phyloP scores from a whole-genome alignment of 345 rosid species.

The Rhodamnia argentea region DNA sequence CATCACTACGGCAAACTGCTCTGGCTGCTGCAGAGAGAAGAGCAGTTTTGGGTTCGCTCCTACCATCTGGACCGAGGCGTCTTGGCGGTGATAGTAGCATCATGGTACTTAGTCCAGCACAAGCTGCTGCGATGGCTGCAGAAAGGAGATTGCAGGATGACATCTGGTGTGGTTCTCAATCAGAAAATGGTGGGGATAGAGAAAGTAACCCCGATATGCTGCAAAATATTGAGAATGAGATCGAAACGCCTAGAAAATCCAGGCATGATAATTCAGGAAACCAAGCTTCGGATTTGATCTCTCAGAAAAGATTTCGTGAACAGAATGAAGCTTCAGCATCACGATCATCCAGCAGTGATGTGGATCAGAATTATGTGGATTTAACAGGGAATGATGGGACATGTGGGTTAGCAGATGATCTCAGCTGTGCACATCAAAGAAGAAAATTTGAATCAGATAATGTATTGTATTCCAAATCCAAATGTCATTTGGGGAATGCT shows the following conservation, averaged over 20 bases:
- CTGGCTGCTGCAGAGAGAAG: constrained; percentile 72
- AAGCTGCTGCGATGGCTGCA: constrained; percentile 97
- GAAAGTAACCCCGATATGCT: constrained; percentile 24
- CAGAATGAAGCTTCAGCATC: constrained; percentile 2
- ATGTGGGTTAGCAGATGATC: neutral
- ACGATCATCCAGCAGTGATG: constrained; percentile 7
- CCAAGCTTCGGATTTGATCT: constrained; percentile 1
- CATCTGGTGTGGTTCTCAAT: constrained; percentile 75
- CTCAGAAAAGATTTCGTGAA: constrained; percentile 38
- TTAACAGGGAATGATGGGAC: constrained; percentile 7
- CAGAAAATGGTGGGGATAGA: constrained; percentile 30
- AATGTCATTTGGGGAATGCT: constrained; percentile 1
- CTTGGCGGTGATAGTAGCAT: constrained; percentile 78
- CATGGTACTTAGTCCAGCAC: constrained; percentile 80
- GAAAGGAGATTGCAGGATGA: constrained; percentile 87
- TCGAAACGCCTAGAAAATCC: constrained; percentile 11
- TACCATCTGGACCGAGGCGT: constrained; percentile 71
- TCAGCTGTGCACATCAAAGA: neutral
- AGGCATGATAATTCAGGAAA: constrained; percentile 4
- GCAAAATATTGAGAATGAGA: constrained; percentile 8
- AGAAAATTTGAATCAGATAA: neutral
- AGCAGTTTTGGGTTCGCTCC: constrained; percentile 36
- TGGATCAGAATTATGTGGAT: constrained; percentile 1
- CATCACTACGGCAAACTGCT: constrained; percentile 50
- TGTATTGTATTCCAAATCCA: neutral